Evolutionary conservation across 2,329 filamentous ascomycete genomes (phyloP).

Genomic region (Grosmannia serpens): DNA sequence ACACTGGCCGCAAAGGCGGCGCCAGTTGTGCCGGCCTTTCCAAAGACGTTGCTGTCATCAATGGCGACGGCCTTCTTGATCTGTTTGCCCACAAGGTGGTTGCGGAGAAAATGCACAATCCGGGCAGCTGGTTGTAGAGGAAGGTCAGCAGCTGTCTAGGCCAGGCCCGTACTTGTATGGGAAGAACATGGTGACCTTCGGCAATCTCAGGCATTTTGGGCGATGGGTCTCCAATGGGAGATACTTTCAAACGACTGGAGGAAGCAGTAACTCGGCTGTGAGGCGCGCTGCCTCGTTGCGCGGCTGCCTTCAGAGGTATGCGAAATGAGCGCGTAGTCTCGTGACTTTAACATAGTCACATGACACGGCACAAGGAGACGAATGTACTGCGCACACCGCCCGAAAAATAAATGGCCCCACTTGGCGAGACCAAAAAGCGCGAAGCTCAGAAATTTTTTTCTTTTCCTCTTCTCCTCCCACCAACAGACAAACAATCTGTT

Average conservation of each 20-base stretch:
- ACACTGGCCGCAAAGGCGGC: conserved; percentile 63
- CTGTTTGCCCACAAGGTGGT: conserved; percentile 73
- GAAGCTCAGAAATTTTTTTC: conserved; percentile 12
- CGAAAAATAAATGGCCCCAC: background rate
- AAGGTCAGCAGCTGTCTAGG: background rate
- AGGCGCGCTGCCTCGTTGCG: background rate
- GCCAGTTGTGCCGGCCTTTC: conserved; percentile 76
- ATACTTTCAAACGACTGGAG: background rate
- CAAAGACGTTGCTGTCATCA: conserved; percentile 78
- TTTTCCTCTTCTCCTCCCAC: conserved; percentile 4
- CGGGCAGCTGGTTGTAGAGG: conserved; percentile 37
- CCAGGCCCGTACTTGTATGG: background rate
- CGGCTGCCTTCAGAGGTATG: background rate
- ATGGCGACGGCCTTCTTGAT: conserved; percentile 59
- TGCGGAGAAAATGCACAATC: conserved; percentile 73
- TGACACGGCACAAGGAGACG: background rate
- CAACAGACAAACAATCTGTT: background rate
- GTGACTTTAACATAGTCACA: conserved; percentile 13
- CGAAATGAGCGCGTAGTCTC: conserved; percentile 21
- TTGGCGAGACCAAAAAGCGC: background rate
- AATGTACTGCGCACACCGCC: background rate
- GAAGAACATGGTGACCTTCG: conserved; percentile 30
- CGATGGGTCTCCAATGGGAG: background rate
- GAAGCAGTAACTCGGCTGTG: background rate
- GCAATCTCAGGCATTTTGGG: conserved; percentile 49